Evolutionary conservation across 306 rosid species (phyloP), one percentile per base, ranked within the genome.

Genomic region (Quercus dentata): DNA sequence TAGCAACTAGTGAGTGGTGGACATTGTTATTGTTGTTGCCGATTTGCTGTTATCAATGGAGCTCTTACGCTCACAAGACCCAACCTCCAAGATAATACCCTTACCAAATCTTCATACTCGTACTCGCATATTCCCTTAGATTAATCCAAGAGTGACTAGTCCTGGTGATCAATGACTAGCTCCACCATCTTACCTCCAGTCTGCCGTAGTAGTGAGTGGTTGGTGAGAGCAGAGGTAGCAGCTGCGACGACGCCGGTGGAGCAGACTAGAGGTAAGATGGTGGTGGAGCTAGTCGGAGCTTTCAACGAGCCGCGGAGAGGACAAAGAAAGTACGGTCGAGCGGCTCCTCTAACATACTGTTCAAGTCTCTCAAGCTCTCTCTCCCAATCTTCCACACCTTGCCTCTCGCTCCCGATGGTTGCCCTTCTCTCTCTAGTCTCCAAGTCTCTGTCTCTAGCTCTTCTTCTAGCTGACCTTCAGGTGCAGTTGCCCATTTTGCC

Each of bases 401-500:
- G 51, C 94, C 92, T 77, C 83, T 86, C 14, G 46, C 83, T 2
- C 90, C 89, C 2, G 94, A 89, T n/a, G 94, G 91, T 5, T 94
- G 97, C 4, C 85, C 97, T 31, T 92, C 97, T 1, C 97, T 93
- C 54, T 88, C 97, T n/a, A n/a, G n/a, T n/a, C n/a, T n/a, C n/a
- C 75, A 89, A 80, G 75, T 92, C 97, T 75, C 70, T 92, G 49
- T 88, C 94, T 21, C 76, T 89, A 1, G 93, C 97, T 11, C 74
- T 94, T 69, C 74, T 92, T 52, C 97, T 94, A 68, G 97, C 95
- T 17, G 95, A 94, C 79, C 94, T 92, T 21, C 95, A 89, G 90
- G 97, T 86, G 19, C 0, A 15, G 15, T 33, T 7, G 41, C 41
- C 8, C 41, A 35, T 35, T 5, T 35, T 7, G 41, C 41, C 8